These are phyloP conservation scores for Talaromyces sp. DNA, from an alignment of 2,329 filamentous ascomycete genomes.

Conservation along the genomic window DNA sequence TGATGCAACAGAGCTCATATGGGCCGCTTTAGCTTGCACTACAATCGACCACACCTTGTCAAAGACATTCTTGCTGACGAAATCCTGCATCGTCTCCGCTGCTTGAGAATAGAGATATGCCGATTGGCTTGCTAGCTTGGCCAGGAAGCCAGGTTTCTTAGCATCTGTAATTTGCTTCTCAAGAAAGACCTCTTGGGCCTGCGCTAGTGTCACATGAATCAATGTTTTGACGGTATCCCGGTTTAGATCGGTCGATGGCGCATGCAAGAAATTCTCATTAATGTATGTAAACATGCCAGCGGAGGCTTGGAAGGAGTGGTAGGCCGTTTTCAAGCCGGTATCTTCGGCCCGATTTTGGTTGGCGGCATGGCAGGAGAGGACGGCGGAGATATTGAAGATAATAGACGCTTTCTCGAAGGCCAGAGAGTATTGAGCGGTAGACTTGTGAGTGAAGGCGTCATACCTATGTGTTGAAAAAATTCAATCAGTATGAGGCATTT, in stretches of 20 bases:
- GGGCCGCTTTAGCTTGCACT: slow-evolving; percentile 70
- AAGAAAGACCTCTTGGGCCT: slow-evolving; percentile 95
- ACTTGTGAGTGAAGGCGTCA: slow-evolving; percentile 98
- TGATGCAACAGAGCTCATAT: slow-evolving; percentile 83
- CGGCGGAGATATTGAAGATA: slow-evolving; percentile 98
- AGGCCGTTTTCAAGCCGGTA: slow-evolving; percentile 89
- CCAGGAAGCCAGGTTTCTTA: slow-evolving; percentile 89
- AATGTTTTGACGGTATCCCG: slow-evolving; percentile 93
- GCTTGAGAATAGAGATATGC: slow-evolving; percentile 86
- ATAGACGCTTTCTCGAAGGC: slow-evolving; percentile 99
- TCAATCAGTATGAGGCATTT: slow-evolving; percentile 1
- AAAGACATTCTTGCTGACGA: slow-evolving; percentile 86
- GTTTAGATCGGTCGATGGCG: slow-evolving; percentile 93
- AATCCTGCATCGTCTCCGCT: slow-evolving; percentile 87
- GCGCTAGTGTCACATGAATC: slow-evolving; percentile 89
- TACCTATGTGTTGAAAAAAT: slow-evolving; percentile 63
- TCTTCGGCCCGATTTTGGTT: slow-evolving; percentile 92
- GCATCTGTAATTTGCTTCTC: slow-evolving; percentile 93
- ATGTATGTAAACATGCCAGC: slow-evolving; percentile 99
- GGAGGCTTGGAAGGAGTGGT: slow-evolving; percentile 96
- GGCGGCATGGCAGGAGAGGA: slow-evolving; percentile 92
- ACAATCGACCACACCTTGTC: slow-evolving; percentile 91
- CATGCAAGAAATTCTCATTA: slow-evolving; percentile 98
- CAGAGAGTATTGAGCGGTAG: slow-evolving; percentile 94
- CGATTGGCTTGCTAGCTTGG: slow-evolving; percentile 90